Evolutionary conservation across 192 early-diverging fungal species (phyloP), one percentile per base, ranked within the genome.

Genomic region (Entrophospora sp.): DNA sequence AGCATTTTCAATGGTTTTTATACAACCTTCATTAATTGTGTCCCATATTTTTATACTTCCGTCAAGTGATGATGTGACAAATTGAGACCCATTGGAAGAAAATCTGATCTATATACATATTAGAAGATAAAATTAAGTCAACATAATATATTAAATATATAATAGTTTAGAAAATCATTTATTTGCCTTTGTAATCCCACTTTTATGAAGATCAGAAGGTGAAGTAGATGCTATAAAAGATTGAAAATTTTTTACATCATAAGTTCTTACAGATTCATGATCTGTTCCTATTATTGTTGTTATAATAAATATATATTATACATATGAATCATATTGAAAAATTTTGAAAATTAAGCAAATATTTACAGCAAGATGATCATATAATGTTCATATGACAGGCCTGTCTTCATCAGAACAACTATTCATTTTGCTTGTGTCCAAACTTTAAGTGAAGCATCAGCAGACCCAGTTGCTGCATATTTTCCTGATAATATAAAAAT

Each of bases 401-500:
- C n/a, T n/a, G n/a, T n/a, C n/a, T n/a, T 83, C 81, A 45, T 85
- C 84, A 10, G 78, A 73, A 35, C 80, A 75, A 30, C 80, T 75
- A 71, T 82, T 81, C 79, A 95, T 91, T 62, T 85, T 84, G 70
- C 81, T 75, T 35, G 91, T 89, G 42, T 95, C 93, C 30, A 97
- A 40, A 97, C 82, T 79, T 95, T 95, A 61, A 95, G 72, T 38
- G 95, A 89, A 13, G 87, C 75, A 72, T 97, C 95, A 31, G 76
- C 80, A 44, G 91, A 91, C 27, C 92, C 91, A 1, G 95, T 93
- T 3, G 93, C 93, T 46, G 93, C 82, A 74, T 88, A 91, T 46
- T 81, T 80, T 44, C 91, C 89, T 57, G 43, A n/a, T 49, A 24
- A n/a, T 5, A 7, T 66, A n/a, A 35, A 20, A 9, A 7, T n/a